phyloP scores from a whole-genome alignment of 2,329 filamentous ascomycete species.

The Fusarium goolgardi region DNA sequence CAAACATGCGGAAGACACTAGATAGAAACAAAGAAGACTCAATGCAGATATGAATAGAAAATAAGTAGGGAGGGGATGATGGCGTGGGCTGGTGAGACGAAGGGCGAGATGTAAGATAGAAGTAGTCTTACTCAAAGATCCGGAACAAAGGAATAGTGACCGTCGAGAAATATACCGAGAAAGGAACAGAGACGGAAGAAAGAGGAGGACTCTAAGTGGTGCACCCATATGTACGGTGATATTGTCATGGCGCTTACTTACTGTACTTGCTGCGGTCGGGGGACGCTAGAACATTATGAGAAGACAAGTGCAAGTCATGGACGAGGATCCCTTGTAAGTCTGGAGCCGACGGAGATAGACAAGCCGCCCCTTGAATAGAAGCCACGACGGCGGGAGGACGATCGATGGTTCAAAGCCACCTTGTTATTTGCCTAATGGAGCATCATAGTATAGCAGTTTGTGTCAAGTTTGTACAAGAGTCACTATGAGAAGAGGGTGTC shows the following conservation, averaged over 20 bases:
- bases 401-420: slow-evolving; percentile 21
- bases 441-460: slow-evolving; percentile 21
- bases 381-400: slow-evolving; percentile 25
- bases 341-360: slow-evolving; percentile 1
- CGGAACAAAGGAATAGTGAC: slow-evolving; percentile 29
- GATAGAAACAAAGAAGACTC: slow-evolving; percentile 1
- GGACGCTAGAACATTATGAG: slow-evolving; percentile 23
- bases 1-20: not conserved
- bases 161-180: slow-evolving; percentile 21
- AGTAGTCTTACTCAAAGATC: slow-evolving; percentile 32
- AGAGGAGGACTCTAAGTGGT: not conserved
- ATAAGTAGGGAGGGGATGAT: slow-evolving; percentile 30
- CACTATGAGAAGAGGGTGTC: not conserved
- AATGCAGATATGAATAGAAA: not conserved
- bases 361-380: not conserved
- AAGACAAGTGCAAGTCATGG: slow-evolving; percentile 26
- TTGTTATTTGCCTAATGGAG: slow-evolving; percentile 15
- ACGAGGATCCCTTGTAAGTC: slow-evolving; percentile 36
- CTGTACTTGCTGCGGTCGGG: not conserved
- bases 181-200: slow-evolving; percentile 8
- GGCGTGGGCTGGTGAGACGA: not conserved
- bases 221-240: slow-evolving; percentile 18
- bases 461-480: slow-evolving; percentile 18
- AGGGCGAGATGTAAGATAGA: slow-evolving; percentile 33
- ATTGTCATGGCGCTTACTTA: slow-evolving; percentile 15